phyloP scores from a whole-genome alignment of 31 red algal genomes.

The Porphyra umbilicalis region DNA sequence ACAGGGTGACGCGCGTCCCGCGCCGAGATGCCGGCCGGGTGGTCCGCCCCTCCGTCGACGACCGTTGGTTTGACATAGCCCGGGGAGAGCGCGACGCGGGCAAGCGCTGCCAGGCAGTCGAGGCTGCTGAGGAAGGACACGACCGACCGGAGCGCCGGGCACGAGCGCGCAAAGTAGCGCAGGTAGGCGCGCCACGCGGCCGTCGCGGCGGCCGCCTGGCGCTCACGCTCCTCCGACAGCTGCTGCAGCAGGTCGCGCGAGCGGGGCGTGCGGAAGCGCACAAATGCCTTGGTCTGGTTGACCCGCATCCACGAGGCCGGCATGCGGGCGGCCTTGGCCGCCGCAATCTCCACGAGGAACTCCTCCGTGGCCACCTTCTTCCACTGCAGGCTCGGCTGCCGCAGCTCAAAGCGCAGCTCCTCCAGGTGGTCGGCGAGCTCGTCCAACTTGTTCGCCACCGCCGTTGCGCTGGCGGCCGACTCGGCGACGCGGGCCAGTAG shows the following conservation, averaged over 20 bases:
- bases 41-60: background rate
- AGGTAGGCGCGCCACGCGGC: conserved; percentile 43
- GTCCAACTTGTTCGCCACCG: background rate
- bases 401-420: background rate
- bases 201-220: conserved; percentile 4
- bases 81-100: conserved; percentile 27
- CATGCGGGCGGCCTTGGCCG: conserved; percentile 9
- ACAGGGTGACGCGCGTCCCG: conserved; percentile 41
- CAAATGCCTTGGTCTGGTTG: conserved; percentile 66
- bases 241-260: conserved; percentile 25
- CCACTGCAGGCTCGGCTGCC: conserved; percentile 44
- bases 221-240: conserved; percentile 37
- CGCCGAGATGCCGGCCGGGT: conserved; percentile 28
- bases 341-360: conserved; percentile 60
- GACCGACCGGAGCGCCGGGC: conserved; percentile 20
- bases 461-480: background rate
- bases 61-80: conserved; percentile 44
- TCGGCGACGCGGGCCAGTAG: background rate
- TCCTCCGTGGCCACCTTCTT: conserved; percentile 73
- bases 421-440: background rate
- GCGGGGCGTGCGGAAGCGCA: conserved; percentile 50
- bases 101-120: conserved; percentile 53
- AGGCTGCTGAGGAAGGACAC: conserved; percentile 26
- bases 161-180: conserved; percentile 31
- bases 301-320: conserved; percentile 51